Conservation (phyloP, 768 basidiomycete species). For the Bullera alba region DNA sequence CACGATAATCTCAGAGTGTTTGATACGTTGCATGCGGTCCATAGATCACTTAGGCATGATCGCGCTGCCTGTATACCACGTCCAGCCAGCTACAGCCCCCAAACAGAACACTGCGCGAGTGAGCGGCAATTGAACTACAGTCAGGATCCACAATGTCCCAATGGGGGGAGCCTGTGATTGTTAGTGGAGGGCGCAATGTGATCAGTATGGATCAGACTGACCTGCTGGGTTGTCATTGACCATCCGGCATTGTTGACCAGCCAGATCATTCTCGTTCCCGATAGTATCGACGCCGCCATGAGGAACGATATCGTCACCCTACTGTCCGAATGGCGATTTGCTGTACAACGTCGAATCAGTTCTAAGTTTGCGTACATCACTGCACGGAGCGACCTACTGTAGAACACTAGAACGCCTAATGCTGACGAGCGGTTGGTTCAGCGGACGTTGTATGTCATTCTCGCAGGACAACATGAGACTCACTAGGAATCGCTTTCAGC, state of each 20-base stretch:
- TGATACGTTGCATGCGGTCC: neutral
- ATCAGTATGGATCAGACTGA: constrained; percentile 7
- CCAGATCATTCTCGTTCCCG: constrained; percentile 40
- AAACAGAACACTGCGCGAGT: constrained; percentile 31
- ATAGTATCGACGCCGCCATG: constrained; percentile 27
- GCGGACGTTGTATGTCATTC: neutral
- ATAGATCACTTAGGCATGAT: constrained; percentile 30
- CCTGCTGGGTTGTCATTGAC: constrained; percentile 35
- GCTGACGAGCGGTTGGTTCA: constrained; percentile 13
- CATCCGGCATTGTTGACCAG: constrained; percentile 41
- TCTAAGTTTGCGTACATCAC: no score
- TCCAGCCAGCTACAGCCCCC: constrained; percentile 23
- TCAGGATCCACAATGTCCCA: constrained; percentile 43
- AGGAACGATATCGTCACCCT: constrained; percentile 26
- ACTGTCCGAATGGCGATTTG: constrained; percentile 30
- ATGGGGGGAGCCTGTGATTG: constrained; percentile 38
- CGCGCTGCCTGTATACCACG: constrained; percentile 35
- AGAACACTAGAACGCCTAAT: constrained; percentile 31
- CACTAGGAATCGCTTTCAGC: constrained; percentile 38
- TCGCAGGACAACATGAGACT: constrained; percentile 8
- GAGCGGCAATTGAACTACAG: constrained; percentile 41
- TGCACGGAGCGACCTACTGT: constrained; percentile 24
- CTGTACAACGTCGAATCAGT: no score
- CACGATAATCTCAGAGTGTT: neutral
- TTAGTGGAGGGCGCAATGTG: neutral